phyloP scores from a whole-genome alignment of 192 early-diverging fungal genomes.

The Backusella parvicylindrica region DNA sequence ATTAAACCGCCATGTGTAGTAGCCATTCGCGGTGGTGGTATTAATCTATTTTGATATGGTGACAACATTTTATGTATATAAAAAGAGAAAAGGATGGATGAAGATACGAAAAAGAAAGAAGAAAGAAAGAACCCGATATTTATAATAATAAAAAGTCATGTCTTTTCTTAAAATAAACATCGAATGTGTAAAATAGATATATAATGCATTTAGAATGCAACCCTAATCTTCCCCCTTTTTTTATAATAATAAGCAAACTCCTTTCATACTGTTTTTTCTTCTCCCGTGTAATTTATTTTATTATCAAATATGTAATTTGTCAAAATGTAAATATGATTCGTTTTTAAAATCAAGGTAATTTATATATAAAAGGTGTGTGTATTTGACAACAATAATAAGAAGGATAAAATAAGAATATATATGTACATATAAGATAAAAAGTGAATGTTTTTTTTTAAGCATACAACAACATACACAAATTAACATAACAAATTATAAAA shows the following conservation, averaged over 20 bases:
- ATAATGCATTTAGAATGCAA: neutral
- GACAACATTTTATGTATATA: neutral
- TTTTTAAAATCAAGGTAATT: neutral
- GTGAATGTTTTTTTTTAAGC: neutral
- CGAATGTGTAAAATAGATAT: neutral
- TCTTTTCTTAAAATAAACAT: neutral
- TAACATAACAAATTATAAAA: neutral
- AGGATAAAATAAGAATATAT: neutral
- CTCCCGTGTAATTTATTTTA: neutral
- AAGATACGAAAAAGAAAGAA: neutral
- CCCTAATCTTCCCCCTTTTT: neutral
- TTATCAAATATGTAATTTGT: neutral
- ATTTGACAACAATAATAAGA: neutral
- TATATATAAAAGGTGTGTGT: neutral
- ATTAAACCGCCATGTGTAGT: neutral
- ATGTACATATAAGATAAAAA: neutral
- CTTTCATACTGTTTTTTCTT: neutral
- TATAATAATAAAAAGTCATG: neutral
- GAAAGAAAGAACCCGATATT: neutral
- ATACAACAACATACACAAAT: neutral
- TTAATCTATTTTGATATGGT: neutral
- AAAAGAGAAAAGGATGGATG: neutral
- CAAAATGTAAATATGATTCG: neutral
- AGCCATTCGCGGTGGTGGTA: neutral
- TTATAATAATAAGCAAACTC: neutral